A percentile compares a stretch with the other conserved stretches of the same genome.
These are phyloP conservation scores for Penicillium manginii DNA, from an alignment of 495 filamentous ascomycete genomes.

Conservation along the genomic window DNA sequence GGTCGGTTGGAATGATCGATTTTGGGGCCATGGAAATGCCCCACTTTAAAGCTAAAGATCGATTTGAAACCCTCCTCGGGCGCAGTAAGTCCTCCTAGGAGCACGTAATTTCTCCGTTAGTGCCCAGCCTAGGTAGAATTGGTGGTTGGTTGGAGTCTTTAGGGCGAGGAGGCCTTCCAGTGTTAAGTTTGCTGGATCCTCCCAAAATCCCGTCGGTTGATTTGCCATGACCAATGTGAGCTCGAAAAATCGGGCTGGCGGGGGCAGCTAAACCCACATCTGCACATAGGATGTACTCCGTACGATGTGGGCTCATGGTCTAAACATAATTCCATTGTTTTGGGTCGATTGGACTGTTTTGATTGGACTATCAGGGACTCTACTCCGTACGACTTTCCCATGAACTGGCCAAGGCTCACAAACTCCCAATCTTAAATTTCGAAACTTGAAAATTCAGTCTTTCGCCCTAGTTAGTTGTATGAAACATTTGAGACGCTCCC, in stretches of 20 bases:
- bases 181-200: background rate
- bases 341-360: too few relatives aligned
- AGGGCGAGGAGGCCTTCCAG: background rate
- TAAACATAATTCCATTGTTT: too few relatives aligned
- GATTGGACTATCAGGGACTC: too few relatives aligned
- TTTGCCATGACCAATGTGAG: background rate
- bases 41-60: background rate
- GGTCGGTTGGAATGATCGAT: slow-evolving; percentile 6
- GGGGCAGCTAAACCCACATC: too few relatives aligned
- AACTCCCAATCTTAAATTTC: too few relatives aligned
- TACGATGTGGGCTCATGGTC: too few relatives aligned
- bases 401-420: too few relatives aligned
- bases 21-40: background rate
- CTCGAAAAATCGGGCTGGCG: background rate
- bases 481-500: too few relatives aligned
- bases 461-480: too few relatives aligned
- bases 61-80: slow-evolving; percentile 1
- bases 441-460: too few relatives aligned
- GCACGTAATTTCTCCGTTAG: slow-evolving; percentile 1
- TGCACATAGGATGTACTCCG: too few relatives aligned
- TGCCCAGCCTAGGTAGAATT: background rate
- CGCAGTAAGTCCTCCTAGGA: background rate
- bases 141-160: background rate
- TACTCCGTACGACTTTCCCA: too few relatives aligned
- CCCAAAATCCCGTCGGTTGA: background rate